phyloP scores from a whole-genome alignment of 2,329 filamentous ascomycete genomes.

The Sporothrix brunneoviolacea region DNA sequence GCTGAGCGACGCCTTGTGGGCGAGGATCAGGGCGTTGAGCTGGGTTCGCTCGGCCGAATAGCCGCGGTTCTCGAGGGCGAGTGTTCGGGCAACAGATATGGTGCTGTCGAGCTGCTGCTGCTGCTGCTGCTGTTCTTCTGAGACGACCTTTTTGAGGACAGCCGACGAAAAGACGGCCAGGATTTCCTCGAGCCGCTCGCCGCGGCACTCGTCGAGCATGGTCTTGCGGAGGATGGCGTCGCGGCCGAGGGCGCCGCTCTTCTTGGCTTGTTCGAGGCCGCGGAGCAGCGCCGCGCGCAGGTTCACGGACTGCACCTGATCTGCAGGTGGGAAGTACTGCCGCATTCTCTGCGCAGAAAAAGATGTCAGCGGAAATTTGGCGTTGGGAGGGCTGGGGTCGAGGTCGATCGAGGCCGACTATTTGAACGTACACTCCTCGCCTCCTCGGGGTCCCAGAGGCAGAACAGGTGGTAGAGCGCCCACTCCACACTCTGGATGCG shows the following conservation, averaged over 20 bases:
- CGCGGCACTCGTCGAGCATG: slow-evolving; percentile 94
- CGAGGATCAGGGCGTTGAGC: slow-evolving; percentile 62
- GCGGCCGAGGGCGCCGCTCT: slow-evolving; percentile 72
- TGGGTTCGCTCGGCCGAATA: slow-evolving; percentile 47
- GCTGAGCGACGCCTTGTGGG: slow-evolving; percentile 63
- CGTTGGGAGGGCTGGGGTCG: too few species aligned
- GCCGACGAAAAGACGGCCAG: slow-evolving; percentile 76
- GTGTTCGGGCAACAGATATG: slow-evolving; percentile 34
- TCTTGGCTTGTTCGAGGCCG: slow-evolving; percentile 78
- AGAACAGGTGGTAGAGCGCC: slow-evolving; percentile 82
- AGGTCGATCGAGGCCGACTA: too few species aligned
- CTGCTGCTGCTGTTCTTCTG: slow-evolving; percentile 22
- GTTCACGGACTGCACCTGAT: slow-evolving; percentile 86
- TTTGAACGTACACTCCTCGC: slow-evolving; percentile 54
- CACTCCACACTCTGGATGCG: slow-evolving; percentile 81
- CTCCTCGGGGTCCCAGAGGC: slow-evolving; percentile 72
- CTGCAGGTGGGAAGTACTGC: slow-evolving; percentile 83
- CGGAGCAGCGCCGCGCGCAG: slow-evolving; percentile 78
- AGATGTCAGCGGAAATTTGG: too few species aligned
- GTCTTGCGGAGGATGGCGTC: slow-evolving; percentile 82
- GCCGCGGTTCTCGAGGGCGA: slow-evolving; percentile 54
- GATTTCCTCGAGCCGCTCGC: slow-evolving; percentile 82
- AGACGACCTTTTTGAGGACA: slow-evolving; percentile 65
- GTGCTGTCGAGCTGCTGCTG: not conserved
- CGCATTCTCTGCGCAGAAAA: slow-evolving; percentile 63